A percentile compares a stretch with the other conserved stretches of the same genome.
Evolutionary conservation across 176 grass and related monocot genomes (phyloP).

Genomic region (Dactylis glomerata): DNA sequence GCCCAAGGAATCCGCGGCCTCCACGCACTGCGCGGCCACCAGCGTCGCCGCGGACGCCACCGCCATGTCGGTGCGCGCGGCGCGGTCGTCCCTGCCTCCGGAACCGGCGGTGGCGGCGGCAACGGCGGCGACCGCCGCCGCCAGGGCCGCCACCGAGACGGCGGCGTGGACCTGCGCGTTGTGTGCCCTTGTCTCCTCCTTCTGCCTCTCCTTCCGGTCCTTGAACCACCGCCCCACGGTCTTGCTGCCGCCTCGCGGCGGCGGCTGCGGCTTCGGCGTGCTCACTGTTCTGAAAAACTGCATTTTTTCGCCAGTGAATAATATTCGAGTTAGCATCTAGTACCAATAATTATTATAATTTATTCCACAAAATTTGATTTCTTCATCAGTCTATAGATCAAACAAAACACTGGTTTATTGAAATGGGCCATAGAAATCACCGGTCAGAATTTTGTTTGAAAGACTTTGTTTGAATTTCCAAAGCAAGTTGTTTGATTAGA

Average conservation of each 20-base stretch:
- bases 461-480: background rate
- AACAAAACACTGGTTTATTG: background rate
- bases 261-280: conserved; percentile 57
- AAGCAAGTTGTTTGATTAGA: background rate
- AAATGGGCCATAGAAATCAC: background rate
- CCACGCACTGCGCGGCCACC: conserved; percentile 89
- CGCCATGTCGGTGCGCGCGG: conserved; percentile 69
- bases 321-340: background rate
- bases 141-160: conserved; percentile 76
- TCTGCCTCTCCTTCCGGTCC: conserved; percentile 71
- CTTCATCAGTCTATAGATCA: background rate
- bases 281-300: conserved; percentile 65
- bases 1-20: conserved; percentile 74
- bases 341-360: background rate
- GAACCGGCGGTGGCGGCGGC: conserved; percentile 58
- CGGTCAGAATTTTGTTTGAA: no score
- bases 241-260: conserved; percentile 62
- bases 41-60: conserved; percentile 84
- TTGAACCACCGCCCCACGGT: conserved; percentile 95
- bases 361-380: background rate
- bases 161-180: conserved; percentile 91
- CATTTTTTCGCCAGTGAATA: background rate
- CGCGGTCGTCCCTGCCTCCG: conserved; percentile 56
- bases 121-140: conserved; percentile 72
- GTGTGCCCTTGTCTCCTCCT: conserved; percentile 82